Evolutionary conservation across 441 rosid genomes (phyloP).

Genomic region (Daphne laureola): DNA sequence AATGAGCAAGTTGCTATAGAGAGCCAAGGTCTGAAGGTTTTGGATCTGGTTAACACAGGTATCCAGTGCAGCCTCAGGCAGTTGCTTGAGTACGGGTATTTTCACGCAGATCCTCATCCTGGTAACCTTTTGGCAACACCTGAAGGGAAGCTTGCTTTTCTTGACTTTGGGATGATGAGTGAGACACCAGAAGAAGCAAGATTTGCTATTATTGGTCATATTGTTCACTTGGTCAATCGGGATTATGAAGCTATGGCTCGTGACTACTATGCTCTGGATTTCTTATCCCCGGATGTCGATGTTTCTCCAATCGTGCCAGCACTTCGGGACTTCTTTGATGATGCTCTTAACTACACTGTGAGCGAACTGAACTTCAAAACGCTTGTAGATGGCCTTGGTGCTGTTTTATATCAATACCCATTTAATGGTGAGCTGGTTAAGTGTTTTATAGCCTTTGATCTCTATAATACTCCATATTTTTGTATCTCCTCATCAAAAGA

Average conservation of each 20-base stretch:
- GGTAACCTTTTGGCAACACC: slow-evolving; percentile 97
- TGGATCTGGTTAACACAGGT: slow-evolving; percentile 87
- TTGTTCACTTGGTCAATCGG: slow-evolving; percentile 94
- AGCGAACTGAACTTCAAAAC: slow-evolving; percentile 94
- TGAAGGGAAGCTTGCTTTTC: slow-evolving; percentile 92
- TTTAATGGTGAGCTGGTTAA: slow-evolving; percentile 51
- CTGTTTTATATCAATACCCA: slow-evolving; percentile 85
- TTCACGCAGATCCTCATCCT: slow-evolving; percentile 99
- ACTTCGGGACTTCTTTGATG: slow-evolving; percentile 83
- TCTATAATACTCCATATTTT: not conserved
- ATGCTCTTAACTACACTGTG: slow-evolving; percentile 80
- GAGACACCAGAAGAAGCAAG: slow-evolving; percentile 98
- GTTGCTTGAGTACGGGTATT: slow-evolving; percentile 87
- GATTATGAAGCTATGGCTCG: slow-evolving; percentile 99
- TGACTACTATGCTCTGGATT: slow-evolving; percentile 85
- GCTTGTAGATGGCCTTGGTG: slow-evolving; percentile 85
- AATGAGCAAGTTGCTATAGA: slow-evolving; percentile 78
- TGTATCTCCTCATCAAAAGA: not conserved
- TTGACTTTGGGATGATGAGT: slow-evolving; percentile 99
- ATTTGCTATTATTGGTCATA: slow-evolving; percentile 88
- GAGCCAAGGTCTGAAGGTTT: slow-evolving; percentile 80
- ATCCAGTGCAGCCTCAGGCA: slow-evolving; percentile 93
- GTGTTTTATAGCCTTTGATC: slow-evolving; percentile 5
- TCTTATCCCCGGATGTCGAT: slow-evolving; percentile 81
- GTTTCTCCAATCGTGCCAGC: slow-evolving; percentile 94